Conservation (phyloP, 2,329 filamentous ascomycete species). For the Cordyceps cateniannulata region DNA sequence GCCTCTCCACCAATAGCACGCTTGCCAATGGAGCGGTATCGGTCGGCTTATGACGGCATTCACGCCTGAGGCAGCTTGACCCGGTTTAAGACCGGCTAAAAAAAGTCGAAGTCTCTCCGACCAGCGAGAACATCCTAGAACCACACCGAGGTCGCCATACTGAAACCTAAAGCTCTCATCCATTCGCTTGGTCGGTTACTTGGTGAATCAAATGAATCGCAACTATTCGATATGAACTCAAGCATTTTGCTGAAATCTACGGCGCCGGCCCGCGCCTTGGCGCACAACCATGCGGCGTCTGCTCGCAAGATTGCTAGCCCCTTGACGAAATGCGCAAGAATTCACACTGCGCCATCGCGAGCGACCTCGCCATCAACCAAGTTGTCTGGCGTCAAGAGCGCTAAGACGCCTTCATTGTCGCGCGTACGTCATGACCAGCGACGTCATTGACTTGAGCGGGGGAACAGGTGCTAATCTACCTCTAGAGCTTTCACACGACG, state of each 20-base stretch:
- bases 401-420: conserved; percentile 17
- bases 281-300: conserved; percentile 35
- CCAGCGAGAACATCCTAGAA: conserved; percentile 8
- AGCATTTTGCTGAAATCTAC: conserved; percentile 40
- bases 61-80: conserved; percentile 19
- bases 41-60: conserved; percentile 23
- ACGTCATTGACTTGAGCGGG: neutral
- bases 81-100: conserved; percentile 16
- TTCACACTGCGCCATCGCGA: conserved; percentile 24
- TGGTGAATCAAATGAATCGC: conserved; percentile 22
- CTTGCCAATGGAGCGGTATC: conserved; percentile 3
- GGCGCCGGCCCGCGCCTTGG: conserved; percentile 39
- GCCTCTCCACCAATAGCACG: neutral
- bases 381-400: conserved; percentile 16
- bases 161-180: neutral
- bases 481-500: conserved; percentile 56
- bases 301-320: conserved; percentile 33
- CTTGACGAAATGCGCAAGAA: conserved; percentile 30
- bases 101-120: conserved; percentile 14
- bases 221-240: conserved; percentile 38
- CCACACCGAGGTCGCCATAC: conserved; percentile 3
- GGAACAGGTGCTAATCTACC: conserved; percentile 5
- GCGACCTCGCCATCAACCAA: conserved; percentile 17
- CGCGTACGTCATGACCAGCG: conserved; percentile 22
- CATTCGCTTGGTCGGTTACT: neutral